Evolutionary conservation across 257 asterid species (phyloP), one percentile per base, ranked within the genome.

Genomic region (Scutellaria baicalensis): DNA sequence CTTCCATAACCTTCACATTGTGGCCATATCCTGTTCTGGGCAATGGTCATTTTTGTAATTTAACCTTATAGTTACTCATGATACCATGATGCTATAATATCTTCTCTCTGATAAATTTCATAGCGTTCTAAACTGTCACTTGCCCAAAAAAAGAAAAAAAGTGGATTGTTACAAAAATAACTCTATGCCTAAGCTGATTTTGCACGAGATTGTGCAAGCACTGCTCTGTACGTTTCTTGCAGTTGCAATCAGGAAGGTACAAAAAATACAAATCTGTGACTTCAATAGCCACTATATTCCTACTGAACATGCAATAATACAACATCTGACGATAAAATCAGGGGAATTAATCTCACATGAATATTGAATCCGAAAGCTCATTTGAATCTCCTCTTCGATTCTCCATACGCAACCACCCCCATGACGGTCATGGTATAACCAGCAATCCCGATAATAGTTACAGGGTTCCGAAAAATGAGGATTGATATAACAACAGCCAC

Each of bases 381-480:
- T 75, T 84, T 84, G 83, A 62, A 73, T 80, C 99, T 82, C 68
- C 99, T 85, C 83, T 94, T 91, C 8, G 96, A 78, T 79, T 94
- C 99, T 73, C 97, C 99, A n/a, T 94, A 94, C 45, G 95, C 99
- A 38, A 86, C 95, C 9, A 91, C 97, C 20, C 97, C 99, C 95
- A 89, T 83, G 56, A 94, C 99, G 0, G 97, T 94, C 96, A 91
- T 82, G 9, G 95, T 73, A 66, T 94, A 94, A 40, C 99, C 99
- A 42, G 96, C 99, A 35, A 94, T 91, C 2, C 99, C 99, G 7
- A 84, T 70, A 35, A 89, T 81, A 1, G 99, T 94, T 1, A 94
- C 96, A 8, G 97, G 99, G 67, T 94, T 94, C 20, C 71, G 90
- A 88, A 94, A 94, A 5, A 94, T 67, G 65, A 94, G 95, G 59